Evolutionary conservation across 2,329 filamentous ascomycete species (phyloP).

Genomic region (Coleophoma cylindrospora): DNA sequence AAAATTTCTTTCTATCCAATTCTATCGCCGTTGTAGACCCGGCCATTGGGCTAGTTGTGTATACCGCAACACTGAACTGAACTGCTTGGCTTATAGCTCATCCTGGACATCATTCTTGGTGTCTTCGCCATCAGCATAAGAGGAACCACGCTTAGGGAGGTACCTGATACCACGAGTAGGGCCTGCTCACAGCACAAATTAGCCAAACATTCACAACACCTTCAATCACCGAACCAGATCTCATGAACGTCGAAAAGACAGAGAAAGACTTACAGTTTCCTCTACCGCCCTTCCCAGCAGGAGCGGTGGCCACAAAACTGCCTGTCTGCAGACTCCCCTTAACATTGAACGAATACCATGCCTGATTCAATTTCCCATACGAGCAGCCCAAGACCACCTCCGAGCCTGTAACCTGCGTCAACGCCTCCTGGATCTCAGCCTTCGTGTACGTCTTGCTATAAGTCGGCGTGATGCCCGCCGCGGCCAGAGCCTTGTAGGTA

Average conservation of each 20-base stretch:
- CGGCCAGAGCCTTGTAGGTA: constrained; percentile 42
- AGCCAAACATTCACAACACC: no score
- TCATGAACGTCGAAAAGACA: no score
- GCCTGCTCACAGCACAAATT: neutral
- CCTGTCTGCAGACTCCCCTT: constrained; percentile 13
- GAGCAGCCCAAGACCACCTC: constrained; percentile 36
- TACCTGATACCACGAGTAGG: constrained; percentile 11
- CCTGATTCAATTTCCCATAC: constrained; percentile 39
- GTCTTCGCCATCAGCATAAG: no score
- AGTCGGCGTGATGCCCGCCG: constrained; percentile 50
- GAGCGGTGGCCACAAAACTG: constrained; percentile 10
- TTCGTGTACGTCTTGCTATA: constrained; percentile 30
- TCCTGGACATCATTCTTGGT: neutral
- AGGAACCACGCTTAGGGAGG: constrained; percentile 5
- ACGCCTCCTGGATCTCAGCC: constrained; percentile 30
- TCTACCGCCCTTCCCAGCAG: constrained; percentile 8
- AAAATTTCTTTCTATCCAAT: no score
- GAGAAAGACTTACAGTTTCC: constrained; percentile 2
- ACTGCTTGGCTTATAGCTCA: neutral
- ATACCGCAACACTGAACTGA: neutral
- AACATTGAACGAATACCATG: constrained; percentile 34
- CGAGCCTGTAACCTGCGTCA: constrained; percentile 36
- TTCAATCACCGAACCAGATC: no score
- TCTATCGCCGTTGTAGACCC: no score
- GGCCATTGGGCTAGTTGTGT: neutral